Evolutionary conservation across 2,329 filamentous ascomycete species (phyloP), one percentile per base, ranked within the genome.

Genomic region (Calonectria multiphialidica): DNA sequence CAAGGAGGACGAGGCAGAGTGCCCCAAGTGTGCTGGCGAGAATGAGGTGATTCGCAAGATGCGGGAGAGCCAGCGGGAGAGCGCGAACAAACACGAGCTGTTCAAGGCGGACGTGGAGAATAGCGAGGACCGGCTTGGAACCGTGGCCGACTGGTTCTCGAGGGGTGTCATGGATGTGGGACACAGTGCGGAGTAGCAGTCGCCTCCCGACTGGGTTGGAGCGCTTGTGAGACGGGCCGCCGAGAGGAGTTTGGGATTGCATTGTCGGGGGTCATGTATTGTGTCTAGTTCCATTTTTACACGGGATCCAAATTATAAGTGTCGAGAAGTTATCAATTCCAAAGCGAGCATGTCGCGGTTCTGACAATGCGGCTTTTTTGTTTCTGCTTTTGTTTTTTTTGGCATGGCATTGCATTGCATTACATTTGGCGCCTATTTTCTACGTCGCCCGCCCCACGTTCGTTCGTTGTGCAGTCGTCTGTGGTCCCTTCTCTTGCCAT

Each of bases 81-180:
- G 94, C 62, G 94, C 95, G 0, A 93, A 93, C 76, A 90, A 95
- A 80, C 96, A 98, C 84, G 96, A 98, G 77, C 84, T 98, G 78
- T 99, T 99, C 86, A 90, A 91, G 83, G 91, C 93, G 72, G 95
- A 95, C 77, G 84, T 99, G 75, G 91, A 91, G 79, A 85, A 92
- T 75, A 95, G 94, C 68, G 91, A 92, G 45, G 96, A 98, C 83
- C 90, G 94, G 65, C 98, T 98, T 83, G 94, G 91, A n/a, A 96
- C 95, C 2, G 90, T 98, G 68, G 95, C 95, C 72, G 95, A 98
- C 81, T 99, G 97, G 91, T 98, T 98, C 87, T 96, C 96, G 1
- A 88, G 96, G 70, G 96, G 97, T 1, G 95, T 98, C 4, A 98
- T 98, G 95, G 84, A 86, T 72, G 90, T 88, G 30, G 87, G 80